Conservation (phyloP, 148 eudicot species). For the Spergularia marina region DNA sequence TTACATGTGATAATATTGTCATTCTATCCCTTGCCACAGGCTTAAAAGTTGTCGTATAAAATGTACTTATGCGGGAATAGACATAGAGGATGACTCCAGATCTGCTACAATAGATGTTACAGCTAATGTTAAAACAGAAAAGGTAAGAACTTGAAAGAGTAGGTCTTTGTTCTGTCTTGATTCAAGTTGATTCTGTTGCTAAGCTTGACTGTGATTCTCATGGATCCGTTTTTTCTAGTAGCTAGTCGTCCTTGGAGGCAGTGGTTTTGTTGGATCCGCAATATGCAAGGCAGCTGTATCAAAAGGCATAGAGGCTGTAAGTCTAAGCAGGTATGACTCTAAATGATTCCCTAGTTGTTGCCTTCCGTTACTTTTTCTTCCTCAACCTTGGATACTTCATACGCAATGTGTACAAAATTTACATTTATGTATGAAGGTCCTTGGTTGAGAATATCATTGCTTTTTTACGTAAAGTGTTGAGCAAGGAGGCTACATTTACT, state of each 20-base stretch:
- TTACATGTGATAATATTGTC: not conserved
- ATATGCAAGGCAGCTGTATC: conserved; percentile 98
- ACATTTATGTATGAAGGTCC: not conserved
- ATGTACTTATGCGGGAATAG: conserved; percentile 62
- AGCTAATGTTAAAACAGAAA: conserved; percentile 78
- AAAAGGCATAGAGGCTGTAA: conserved; percentile 82
- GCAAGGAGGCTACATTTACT: not conserved
- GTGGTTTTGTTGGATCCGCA: conserved; percentile 97
- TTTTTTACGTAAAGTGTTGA: not conserved
- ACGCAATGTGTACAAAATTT: not conserved
- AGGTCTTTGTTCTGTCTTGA: conserved; percentile 12
- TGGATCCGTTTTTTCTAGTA: conserved; percentile 37
- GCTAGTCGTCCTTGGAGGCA: conserved; percentile 97
- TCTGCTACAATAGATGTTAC: conserved; percentile 72
- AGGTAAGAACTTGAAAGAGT: conserved; percentile 41
- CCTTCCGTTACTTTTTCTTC: not conserved
- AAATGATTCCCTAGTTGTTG: not conserved
- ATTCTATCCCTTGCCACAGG: conserved; percentile 30
- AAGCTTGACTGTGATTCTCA: conserved; percentile 15
- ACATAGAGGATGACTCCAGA: conserved; percentile 39
- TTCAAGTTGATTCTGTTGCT: conserved; percentile 1
- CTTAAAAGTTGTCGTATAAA: conserved; percentile 45
- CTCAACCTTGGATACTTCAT: not conserved
- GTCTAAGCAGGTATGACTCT: conserved; percentile 77
- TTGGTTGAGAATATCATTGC: conserved; percentile 1